Percentiles rank a stretch among this genome's conserved stretches.
phyloP scores from a whole-genome alignment of 139 green algal genomes.

The Tetraselmis chui region DNA sequence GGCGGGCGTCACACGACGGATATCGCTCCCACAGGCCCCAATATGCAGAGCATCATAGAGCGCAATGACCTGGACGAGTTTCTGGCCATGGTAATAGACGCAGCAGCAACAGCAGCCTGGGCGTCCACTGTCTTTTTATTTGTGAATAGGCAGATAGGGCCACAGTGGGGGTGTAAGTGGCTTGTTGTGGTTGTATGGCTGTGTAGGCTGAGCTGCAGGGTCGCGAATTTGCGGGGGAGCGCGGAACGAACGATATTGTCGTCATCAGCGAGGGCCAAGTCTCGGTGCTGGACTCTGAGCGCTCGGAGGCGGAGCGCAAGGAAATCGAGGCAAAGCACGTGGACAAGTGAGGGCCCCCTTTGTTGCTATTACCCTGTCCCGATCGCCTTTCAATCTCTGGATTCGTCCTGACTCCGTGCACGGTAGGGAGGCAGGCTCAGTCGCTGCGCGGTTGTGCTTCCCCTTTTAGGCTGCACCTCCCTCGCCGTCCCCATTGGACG shows the following conservation, averaged over 20 bases:
- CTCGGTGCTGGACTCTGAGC: constrained; percentile 25
- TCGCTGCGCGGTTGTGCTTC: too few relatives aligned
- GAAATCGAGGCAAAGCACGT: constrained; percentile 38
- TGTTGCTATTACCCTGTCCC: too few relatives aligned
- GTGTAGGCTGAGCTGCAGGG: constrained; percentile 73
- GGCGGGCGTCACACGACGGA: constrained; percentile 54
- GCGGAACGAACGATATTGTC: constrained; percentile 14
- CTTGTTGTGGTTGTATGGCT: not conserved
- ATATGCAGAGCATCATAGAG: constrained; percentile 82
- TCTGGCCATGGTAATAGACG: constrained; percentile 84
- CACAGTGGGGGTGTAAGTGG: too few relatives aligned
- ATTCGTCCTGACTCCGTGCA: too few relatives aligned
- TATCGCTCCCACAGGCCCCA: constrained; percentile 4
- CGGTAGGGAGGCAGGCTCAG: too few relatives aligned
- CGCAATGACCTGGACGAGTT: constrained; percentile 87
- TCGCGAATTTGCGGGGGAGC: constrained; percentile 83
- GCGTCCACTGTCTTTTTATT: too few relatives aligned
- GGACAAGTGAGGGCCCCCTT: constrained; percentile 17
- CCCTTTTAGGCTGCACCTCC: constrained; percentile 40
- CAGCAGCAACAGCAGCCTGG: too few relatives aligned
- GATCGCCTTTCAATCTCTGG: too few relatives aligned
- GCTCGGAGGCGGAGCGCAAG: constrained; percentile 21
- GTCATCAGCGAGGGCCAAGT: constrained; percentile 22
- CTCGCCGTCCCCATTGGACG: constrained; percentile 74
- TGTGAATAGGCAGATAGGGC: too few relatives aligned